A percentile compares a stretch with the other conserved stretches of the same genome.
Evolutionary conservation across 768 basidiomycete species (phyloP).

Genomic region (Boletus rubescentipes): DNA sequence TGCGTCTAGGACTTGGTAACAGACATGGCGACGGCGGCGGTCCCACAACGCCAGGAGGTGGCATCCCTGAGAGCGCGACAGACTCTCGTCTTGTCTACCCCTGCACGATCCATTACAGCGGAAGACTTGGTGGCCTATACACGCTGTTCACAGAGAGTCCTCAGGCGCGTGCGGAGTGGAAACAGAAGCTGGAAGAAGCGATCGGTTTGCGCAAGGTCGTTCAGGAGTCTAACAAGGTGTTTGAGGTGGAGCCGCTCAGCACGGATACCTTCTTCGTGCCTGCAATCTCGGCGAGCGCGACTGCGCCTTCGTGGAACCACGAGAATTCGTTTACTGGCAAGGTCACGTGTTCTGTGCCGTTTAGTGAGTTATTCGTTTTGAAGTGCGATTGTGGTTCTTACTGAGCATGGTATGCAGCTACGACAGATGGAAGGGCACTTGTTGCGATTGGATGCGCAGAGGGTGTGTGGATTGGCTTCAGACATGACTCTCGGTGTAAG

Average conservation of each 20-base stretch:
- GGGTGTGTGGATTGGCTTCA: conserved; percentile 94
- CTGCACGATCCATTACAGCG: conserved; percentile 86
- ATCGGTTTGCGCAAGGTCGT: conserved; percentile 81
- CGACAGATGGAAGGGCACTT: conserved; percentile 78
- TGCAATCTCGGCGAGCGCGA: conserved; percentile 47
- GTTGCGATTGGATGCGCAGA: conserved; percentile 94
- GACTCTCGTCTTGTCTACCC: conserved; percentile 84
- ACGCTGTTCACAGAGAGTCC: conserved; percentile 84
- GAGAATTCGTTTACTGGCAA: conserved; percentile 75
- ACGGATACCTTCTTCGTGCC: conserved; percentile 85
- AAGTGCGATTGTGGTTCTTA: neutral
- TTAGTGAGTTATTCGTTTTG: conserved; percentile 51
- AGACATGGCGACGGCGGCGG: conserved; percentile 30
- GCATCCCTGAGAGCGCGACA: conserved; percentile 39
- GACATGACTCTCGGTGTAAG: conserved; percentile 81
- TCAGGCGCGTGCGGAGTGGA: conserved; percentile 82
- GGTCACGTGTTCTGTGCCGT: conserved; percentile 94
- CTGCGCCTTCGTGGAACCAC: conserved; percentile 58
- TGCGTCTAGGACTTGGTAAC: conserved; percentile 55
- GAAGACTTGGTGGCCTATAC: conserved; percentile 82
- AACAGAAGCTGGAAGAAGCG: conserved; percentile 85
- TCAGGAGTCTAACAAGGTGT: conserved; percentile 92
- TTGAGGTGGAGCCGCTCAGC: conserved; percentile 89
- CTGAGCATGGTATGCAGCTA: conserved; percentile 47
- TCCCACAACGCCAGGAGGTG: conserved; percentile 28